Conservation (phyloP, 495 filamentous ascomycete species). For the Neohortaea acidophila region DNA sequence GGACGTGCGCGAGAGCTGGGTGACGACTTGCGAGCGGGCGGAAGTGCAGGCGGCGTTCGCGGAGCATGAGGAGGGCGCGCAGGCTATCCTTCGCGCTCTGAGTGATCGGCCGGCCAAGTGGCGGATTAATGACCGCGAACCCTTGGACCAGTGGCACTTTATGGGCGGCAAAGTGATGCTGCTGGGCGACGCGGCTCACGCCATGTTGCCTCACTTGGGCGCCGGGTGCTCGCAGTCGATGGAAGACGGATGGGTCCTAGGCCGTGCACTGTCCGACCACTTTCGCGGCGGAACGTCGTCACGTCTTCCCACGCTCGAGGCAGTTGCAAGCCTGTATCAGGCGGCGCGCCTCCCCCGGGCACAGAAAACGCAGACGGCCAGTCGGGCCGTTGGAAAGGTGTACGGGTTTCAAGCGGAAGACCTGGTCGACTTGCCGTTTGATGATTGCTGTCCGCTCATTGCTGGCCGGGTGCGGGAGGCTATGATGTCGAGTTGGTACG, state of each 20-base stretch:
- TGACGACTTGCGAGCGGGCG: slow-evolving; percentile 19
- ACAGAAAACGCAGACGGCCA: slow-evolving; percentile 27
- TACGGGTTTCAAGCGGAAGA: slow-evolving; percentile 27
- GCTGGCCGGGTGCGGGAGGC: slow-evolving; percentile 13
- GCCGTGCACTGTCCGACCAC: slow-evolving; percentile 23
- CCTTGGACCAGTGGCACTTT: slow-evolving; percentile 26
- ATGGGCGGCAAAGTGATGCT: slow-evolving; percentile 25
- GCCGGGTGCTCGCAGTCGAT: slow-evolving; percentile 28
- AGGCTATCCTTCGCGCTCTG: slow-evolving; percentile 20
- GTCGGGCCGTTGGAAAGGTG: slow-evolving; percentile 25
- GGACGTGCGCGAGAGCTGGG: slow-evolving; percentile 18
- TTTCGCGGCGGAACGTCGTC: slow-evolving; percentile 1
- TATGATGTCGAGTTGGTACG: slow-evolving; percentile 16
- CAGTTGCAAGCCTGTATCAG: slow-evolving; percentile 29
- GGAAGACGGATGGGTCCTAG: slow-evolving; percentile 30
- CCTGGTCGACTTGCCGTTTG: slow-evolving; percentile 18
- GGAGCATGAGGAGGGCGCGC: too few relatives aligned
- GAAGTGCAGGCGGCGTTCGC: slow-evolving; percentile 28
- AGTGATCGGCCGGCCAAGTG: slow-evolving; percentile 27
- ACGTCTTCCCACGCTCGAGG: slow-evolving; percentile 16
- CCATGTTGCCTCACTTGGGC: slow-evolving; percentile 28
- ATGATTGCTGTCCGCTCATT: slow-evolving; percentile 16
- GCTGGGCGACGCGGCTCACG: slow-evolving; percentile 34
- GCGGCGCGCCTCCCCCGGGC: slow-evolving; percentile 29
- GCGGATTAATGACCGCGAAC: slow-evolving; percentile 30